A percentile compares a stretch with the other conserved stretches of the same genome.
These are phyloP conservation scores for Trametes versicolor DNA, from an alignment of 1,284 basidiomycete species.

Conservation along the genomic window DNA sequence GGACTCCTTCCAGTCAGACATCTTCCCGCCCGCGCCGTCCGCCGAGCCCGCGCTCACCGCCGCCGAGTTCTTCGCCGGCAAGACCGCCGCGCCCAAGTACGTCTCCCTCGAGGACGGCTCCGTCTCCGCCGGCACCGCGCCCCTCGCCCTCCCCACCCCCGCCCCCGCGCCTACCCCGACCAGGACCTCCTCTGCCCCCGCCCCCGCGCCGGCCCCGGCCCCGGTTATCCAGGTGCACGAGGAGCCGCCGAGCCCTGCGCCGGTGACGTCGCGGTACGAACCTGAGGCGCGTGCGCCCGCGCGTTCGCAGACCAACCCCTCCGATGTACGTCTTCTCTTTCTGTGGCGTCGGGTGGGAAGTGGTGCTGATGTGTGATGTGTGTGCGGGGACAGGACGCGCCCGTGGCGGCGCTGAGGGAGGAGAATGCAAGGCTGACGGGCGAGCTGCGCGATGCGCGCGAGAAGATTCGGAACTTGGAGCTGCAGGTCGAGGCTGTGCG, in stretches of 20 bases:
- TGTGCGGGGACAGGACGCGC: conserved; percentile 32
- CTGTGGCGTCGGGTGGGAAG: background rate
- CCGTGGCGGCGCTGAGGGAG: conserved; percentile 48
- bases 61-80: conserved; percentile 89
- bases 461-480: conserved; percentile 84
- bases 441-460: conserved; percentile 80
- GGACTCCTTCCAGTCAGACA: conserved; percentile 92
- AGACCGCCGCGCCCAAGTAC: conserved; percentile 77
- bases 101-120: conserved; percentile 71
- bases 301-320: conserved; percentile 20
- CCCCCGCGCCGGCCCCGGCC: conserved; percentile 42
- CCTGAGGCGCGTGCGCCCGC: conserved; percentile 38
- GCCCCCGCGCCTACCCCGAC: conserved; percentile 44
- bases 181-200: conserved; percentile 48
- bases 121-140: conserved; percentile 50
- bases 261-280: conserved; percentile 36
- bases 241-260: conserved; percentile 39
- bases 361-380: conserved; percentile 4
- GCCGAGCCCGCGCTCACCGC: conserved; percentile 84
- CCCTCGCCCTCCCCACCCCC: conserved; percentile 39
- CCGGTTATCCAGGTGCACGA: conserved; percentile 39
- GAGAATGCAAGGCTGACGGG: conserved; percentile 71
- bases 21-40: conserved; percentile 92
- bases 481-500: conserved; percentile 82
- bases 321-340: conserved; percentile 34